These are phyloP conservation scores for Venturiaceae sp. DNA, from an alignment of 2,329 filamentous ascomycete species.

Conservation along the genomic window DNA sequence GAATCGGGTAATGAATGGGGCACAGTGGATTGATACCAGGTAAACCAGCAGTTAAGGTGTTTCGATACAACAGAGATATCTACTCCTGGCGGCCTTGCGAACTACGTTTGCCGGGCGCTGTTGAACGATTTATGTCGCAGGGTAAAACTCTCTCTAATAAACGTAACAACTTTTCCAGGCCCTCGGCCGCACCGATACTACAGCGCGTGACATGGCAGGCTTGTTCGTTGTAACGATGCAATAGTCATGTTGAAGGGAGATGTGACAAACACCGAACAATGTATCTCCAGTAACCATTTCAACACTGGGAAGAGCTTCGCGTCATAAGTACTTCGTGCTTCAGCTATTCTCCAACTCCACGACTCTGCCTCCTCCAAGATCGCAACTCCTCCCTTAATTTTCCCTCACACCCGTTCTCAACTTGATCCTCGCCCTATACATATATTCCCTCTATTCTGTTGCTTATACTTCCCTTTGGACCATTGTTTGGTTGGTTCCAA, in stretches of 20 bases:
- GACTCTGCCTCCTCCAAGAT: background rate
- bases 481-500: too few species aligned
- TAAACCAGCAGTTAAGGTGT: too few species aligned
- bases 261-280: background rate
- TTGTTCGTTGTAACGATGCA: background rate
- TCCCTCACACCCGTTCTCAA: too few species aligned
- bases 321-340: too few species aligned
- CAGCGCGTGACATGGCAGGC: background rate
- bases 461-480: too few species aligned
- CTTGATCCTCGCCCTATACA: too few species aligned
- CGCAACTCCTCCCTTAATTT: background rate
- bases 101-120: too few species aligned
- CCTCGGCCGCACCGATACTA: background rate
- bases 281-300: background rate
- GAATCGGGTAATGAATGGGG: conserved; percentile 3
- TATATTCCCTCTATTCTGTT: background rate
- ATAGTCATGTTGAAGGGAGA: background rate
- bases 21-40: conserved; percentile 2
- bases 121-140: background rate
- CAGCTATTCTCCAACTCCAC: background rate
- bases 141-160: background rate
- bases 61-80: too few species aligned
- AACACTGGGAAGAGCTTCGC: background rate
- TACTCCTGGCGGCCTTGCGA: too few species aligned
- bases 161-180: background rate